These are phyloP conservation scores for Stenogyne calaminthoides DNA, from an alignment of 305 asterid genomes.

Conservation along the genomic window DNA sequence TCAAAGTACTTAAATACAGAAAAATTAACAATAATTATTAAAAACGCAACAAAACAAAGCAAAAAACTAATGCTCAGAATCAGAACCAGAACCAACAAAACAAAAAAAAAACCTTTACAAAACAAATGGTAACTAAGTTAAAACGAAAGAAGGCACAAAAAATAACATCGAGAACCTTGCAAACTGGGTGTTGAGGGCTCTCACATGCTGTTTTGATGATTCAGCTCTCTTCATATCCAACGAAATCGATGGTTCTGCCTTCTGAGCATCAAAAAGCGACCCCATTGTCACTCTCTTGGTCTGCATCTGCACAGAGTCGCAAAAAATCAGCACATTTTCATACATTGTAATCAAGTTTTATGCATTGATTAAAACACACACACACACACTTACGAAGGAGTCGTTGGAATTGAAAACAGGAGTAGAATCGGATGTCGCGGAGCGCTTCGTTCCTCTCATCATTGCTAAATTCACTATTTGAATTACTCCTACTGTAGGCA, in stretches of 20 bases:
- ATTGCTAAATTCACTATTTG: constrained; percentile 13
- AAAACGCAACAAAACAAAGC: neutral
- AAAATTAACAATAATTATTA: neutral
- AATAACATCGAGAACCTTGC: constrained; percentile 60
- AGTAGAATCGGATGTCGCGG: constrained; percentile 60
- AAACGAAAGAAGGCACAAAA: neutral
- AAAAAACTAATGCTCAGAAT: neutral
- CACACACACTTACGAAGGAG: constrained; percentile 44
- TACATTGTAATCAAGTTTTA: neutral
- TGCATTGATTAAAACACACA: neutral
- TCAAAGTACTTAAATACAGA: neutral
- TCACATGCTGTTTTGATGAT: constrained; percentile 85
- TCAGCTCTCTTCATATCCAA: constrained; percentile 79
- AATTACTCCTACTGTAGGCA: neutral
- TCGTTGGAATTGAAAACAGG: constrained; percentile 52
- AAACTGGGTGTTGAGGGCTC: constrained; percentile 92
- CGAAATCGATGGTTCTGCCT: constrained; percentile 58
- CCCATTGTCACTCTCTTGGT: constrained; percentile 66
- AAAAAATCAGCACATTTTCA: constrained; percentile 11
- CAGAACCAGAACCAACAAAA: neutral
- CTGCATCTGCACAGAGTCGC: constrained; percentile 49
- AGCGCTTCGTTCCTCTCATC: constrained; percentile 87
- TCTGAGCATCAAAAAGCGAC: constrained; percentile 47
- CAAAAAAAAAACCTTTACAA: neutral
- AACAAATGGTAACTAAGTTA: neutral